These are phyloP conservation scores for Chlamydomonas applanata DNA, from an alignment of 139 green algal genomes.

Conservation along the genomic window DNA sequence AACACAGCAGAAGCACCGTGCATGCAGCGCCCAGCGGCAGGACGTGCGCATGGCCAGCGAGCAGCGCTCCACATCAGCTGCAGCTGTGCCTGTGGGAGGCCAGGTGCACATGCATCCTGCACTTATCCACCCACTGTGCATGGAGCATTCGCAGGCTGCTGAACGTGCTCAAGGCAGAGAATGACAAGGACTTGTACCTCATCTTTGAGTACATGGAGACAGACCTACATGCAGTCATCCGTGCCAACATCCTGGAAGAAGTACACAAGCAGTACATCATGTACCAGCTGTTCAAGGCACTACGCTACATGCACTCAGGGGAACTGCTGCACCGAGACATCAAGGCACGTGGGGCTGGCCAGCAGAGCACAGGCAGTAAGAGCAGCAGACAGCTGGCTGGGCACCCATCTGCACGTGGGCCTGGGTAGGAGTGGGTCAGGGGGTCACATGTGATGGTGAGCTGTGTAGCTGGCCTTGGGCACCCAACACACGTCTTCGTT, in stretches of 20 bases:
- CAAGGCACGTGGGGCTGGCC: conserved; percentile 77
- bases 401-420: too few species aligned
- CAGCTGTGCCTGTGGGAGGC: neutral
- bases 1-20: too few species aligned
- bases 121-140: neutral
- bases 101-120: neutral
- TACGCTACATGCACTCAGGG: conserved; percentile 96
- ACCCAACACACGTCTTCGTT: neutral
- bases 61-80: neutral
- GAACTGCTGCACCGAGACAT: conserved; percentile 96
- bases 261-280: conserved; percentile 98
- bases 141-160: conserved; percentile 70
- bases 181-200: conserved; percentile 94
- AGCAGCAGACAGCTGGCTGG: too few species aligned
- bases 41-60: too few species aligned
- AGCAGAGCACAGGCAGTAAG: too few species aligned
- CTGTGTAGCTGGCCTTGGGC: too few species aligned
- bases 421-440: too few species aligned
- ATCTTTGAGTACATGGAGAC: conserved; percentile 99
- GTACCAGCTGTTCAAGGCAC: conserved; percentile 96
- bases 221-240: conserved; percentile 92
- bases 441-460: too few species aligned
- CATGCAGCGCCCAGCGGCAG: too few species aligned
- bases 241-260: conserved; percentile 95
- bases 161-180: conserved; percentile 96